Base-by-base conservation (phyloP, 1,139 yeast genomes). In the Saccharomycopsis phalli region DNA sequence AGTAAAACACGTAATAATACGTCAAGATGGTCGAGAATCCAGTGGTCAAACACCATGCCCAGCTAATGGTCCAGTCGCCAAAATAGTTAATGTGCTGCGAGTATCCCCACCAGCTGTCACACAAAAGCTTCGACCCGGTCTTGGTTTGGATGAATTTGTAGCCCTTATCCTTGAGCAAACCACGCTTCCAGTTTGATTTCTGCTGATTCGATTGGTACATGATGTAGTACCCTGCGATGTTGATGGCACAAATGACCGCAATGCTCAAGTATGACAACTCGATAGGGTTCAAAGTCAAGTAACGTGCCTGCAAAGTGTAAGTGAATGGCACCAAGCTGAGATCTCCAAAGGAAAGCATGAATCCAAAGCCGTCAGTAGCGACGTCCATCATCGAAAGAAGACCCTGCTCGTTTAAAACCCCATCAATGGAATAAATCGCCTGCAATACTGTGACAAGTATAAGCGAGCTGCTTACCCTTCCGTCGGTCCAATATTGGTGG, bases 361-460 rank as follows among this genome's bases (percentile, higher is more conserved):
- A 87, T 1, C 98, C 98, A 59, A 91, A 86, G 0, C 98, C 98
- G 61, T 91, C 98, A 16, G 95, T 84, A 11, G 94, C 83, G 40
- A 87, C 75, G 57, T 91, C 98, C 71, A 91, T 88, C 96, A 93
- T 93, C 4, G 93, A 76, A 47, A 91, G 66, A 13, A 81, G 71
- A 10, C 96, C 96, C 53, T 76, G 82, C 59, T 91, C 98, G 58
- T 87, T 87, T 50, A 84, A 65, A 0, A 91, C 94, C 31, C 97
- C 96, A 56, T 93, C 98, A 53, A 87, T 66, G 11, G 87, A 79
- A 56, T 91, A 91, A 55, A 81, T 80, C 2, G 80, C 74, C 60
- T 91, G 95, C 49, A 91, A 65, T 1, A 71, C 38, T 46, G 74
- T 76, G 23, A 87, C 79, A 34, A 88, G 61, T 2, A 81, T 42